Evolutionary conservation across 208 protist species (phyloP).

Genomic region (Crithidia expoeki): DNA sequence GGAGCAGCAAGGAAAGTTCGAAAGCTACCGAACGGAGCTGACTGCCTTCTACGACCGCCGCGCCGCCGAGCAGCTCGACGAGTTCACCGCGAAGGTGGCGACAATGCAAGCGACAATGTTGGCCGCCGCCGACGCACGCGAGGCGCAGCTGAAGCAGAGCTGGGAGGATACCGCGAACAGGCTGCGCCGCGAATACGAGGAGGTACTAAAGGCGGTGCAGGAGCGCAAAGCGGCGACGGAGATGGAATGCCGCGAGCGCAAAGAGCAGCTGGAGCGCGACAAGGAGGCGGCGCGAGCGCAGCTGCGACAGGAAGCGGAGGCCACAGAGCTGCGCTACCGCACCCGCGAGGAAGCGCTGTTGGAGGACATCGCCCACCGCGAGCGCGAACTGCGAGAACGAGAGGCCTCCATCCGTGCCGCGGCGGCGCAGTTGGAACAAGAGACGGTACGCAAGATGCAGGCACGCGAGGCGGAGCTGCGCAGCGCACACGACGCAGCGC

Average conservation of each 20-base stretch:
- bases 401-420: constrained; percentile 50
- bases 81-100: constrained; percentile 37
- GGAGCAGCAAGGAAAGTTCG: constrained; percentile 47
- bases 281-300: constrained; percentile 41
- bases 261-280: constrained; percentile 44
- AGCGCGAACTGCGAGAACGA: constrained; percentile 52
- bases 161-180: constrained; percentile 40
- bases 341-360: constrained; percentile 58
- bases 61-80: constrained; percentile 30
- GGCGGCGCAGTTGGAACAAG: constrained; percentile 42
- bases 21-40: constrained; percentile 36
- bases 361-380: constrained; percentile 50
- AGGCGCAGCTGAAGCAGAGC: constrained; percentile 41
- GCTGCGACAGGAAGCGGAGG: constrained; percentile 33
- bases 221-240: constrained; percentile 41
- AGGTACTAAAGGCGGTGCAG: constrained; percentile 32
- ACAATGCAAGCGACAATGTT: constrained; percentile 41
- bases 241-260: constrained; percentile 40
- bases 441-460: constrained; percentile 34
- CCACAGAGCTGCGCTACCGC: constrained; percentile 35
- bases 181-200: constrained; percentile 44
- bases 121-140: constrained; percentile 38
- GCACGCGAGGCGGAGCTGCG: constrained; percentile 54
- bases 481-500: constrained; percentile 52
- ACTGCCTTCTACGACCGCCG: constrained; percentile 47